A percentile compares a stretch with the other conserved stretches of the same genome.
Conservation (phyloP, 2,329 filamentous ascomycete genomes). For the Aspergillus latus region DNA sequence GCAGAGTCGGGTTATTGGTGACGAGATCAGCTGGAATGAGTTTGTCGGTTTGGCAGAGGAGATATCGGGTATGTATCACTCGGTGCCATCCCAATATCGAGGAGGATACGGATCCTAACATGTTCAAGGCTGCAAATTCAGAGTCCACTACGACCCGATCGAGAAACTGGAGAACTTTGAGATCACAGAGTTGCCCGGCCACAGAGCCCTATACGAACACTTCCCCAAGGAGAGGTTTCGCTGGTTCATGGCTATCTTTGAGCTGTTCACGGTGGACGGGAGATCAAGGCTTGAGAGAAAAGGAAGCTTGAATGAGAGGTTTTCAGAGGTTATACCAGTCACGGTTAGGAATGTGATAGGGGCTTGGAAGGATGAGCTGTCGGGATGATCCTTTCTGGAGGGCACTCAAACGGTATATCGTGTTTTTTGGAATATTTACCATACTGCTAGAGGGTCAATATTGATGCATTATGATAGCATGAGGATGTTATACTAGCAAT, state of each 20-base stretch:
- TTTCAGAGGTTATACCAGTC: conserved; percentile 19
- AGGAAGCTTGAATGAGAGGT: conserved; percentile 22
- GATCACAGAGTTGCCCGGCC: conserved; percentile 31
- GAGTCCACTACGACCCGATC: conserved; percentile 30
- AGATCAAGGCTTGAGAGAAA: background rate
- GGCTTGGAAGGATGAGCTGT: background rate
- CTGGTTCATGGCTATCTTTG: conserved; percentile 20
- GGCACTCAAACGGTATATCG: too few species aligned
- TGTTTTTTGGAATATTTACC: too few species aligned
- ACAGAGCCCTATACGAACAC: conserved; percentile 21
- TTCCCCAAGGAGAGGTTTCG: conserved; percentile 27
- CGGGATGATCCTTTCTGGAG: too few species aligned
- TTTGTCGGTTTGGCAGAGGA: conserved; percentile 24
- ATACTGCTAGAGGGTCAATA: too few species aligned
- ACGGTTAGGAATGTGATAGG: conserved; percentile 2
- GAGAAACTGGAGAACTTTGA: conserved; percentile 30
- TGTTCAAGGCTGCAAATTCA: conserved; percentile 23
- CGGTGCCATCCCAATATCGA: background rate
- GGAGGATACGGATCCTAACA: background rate
- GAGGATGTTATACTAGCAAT: too few species aligned
- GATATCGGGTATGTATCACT: conserved; percentile 12
- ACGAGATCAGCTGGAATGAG: conserved; percentile 27
- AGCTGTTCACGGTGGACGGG: conserved; percentile 12
- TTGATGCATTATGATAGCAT: too few species aligned
- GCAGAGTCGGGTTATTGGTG: conserved; percentile 21